Base-by-base conservation (phyloP, 768 basidiomycete species). In the Pisolithus marmoratus region DNA sequence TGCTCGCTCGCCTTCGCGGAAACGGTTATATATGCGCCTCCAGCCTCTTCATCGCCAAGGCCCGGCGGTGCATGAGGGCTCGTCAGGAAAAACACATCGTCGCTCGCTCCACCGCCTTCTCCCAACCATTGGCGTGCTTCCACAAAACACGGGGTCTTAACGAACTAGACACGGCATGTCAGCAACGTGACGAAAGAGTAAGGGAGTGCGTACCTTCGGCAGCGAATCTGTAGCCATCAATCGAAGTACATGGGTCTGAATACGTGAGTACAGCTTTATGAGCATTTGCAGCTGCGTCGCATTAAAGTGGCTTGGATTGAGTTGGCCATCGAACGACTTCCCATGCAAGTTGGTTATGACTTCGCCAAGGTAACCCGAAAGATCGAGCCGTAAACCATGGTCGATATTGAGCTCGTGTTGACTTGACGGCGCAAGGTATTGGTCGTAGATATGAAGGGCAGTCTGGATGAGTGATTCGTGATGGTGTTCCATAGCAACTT, bases 181-280 rank as follows among this genome's bases (percentile, higher is more conserved):
- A 54, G 53, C 44, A 53, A 44, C 15, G 54, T 55, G 55, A 53
- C 53, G 51, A 38, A 51, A 36, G 7, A 17, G 37, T 23, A 48
- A 40, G 46, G 23, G 49, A 43, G 38, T 43, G 38, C 49, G 26
- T 60, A 90, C 90, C 79, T 95, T 95, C 14, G 96, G 96, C n/a
- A 99, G 87, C 7, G 95, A 97, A 69, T 99, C 96, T 51, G 94
- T 95, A 17, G 96, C 94, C 90, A 99, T 95, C 60, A 99, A 66
- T 44, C 95, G 82, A 77, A 98, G 98, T 57, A 98, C 93, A 63
- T 98, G 94, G 20, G 79, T 87, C 71, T 98, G 96, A 50, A 99
- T 99, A 51, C 94, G 84, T 69, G 94, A 94, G 68, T 98, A 99
- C 59, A 97, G 70, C 58, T 82, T 76, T 59, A 99, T 90, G 79